phyloP scores from a whole-genome alignment of 768 basidiomycete species.

The Mycena haematopus region DNA sequence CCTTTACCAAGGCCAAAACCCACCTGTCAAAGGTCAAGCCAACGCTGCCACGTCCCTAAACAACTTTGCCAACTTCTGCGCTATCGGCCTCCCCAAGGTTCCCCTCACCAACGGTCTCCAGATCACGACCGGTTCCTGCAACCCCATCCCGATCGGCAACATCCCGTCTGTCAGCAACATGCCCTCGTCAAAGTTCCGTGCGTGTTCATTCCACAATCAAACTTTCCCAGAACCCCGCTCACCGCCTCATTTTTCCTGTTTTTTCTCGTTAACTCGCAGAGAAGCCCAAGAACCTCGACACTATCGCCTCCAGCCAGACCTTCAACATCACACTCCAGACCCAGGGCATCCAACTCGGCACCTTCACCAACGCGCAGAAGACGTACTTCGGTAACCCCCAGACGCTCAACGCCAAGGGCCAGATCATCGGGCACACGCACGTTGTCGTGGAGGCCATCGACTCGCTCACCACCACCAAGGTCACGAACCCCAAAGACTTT shows the following conservation, averaged over 20 bases:
- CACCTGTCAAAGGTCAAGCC: background rate
- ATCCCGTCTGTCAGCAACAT: slow-evolving; percentile 55
- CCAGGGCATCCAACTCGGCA: slow-evolving; percentile 39
- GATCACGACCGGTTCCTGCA: slow-evolving; percentile 59
- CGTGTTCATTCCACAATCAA: too few relatives aligned
- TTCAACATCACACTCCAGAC: slow-evolving; percentile 63
- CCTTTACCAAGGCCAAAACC: background rate
- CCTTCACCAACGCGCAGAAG: slow-evolving; percentile 49
- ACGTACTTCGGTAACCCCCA: slow-evolving; percentile 68
- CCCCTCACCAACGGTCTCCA: slow-evolving; percentile 63
- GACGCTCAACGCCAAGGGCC: slow-evolving; percentile 53
- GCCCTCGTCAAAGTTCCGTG: slow-evolving; percentile 55
- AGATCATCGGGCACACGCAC: slow-evolving; percentile 64
- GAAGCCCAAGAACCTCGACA: slow-evolving; percentile 49
- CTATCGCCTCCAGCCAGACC: slow-evolving; percentile 49
- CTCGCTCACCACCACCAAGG: slow-evolving; percentile 48
- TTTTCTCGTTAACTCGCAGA: too few relatives aligned
- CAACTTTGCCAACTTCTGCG: slow-evolving; percentile 22
- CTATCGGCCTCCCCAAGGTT: slow-evolving; percentile 25
- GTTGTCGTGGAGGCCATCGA: slow-evolving; percentile 59
- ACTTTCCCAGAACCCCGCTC: too few relatives aligned
- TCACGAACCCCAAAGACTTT: slow-evolving; percentile 57
- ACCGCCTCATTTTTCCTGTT: too few relatives aligned
- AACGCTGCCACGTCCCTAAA: background rate
- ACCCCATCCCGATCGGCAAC: slow-evolving; percentile 60